These are phyloP conservation scores for Flaveria linearis DNA, from an alignment of 129 eudicot species.

Conservation along the genomic window DNA sequence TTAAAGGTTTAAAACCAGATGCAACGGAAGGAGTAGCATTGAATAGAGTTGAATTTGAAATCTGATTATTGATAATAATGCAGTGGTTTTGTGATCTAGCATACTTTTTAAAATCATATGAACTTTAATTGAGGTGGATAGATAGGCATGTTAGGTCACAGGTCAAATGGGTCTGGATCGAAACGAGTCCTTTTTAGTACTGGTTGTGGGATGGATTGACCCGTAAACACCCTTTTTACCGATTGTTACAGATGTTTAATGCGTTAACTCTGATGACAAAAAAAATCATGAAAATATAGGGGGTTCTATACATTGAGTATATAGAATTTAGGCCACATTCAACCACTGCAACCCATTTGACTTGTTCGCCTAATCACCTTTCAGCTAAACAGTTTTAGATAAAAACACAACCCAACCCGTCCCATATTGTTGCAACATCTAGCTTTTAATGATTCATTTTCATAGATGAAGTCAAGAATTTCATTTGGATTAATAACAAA, in stretches of 20 bases:
- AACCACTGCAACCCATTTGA: not conserved
- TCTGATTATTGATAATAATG: slow-evolving; percentile 1
- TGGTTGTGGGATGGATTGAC: not conserved
- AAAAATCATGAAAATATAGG: not conserved
- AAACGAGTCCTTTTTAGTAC: not conserved
- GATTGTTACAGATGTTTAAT: not conserved
- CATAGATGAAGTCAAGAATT: not conserved
- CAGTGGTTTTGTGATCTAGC: not conserved
- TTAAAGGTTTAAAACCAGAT: slow-evolving; percentile 6
- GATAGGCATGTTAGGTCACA: not conserved
- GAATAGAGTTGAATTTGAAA: not conserved
- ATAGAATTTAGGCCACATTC: not conserved
- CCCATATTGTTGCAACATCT: not conserved
- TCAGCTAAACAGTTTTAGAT: not conserved
- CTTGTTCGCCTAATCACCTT: not conserved
- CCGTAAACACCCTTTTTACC: not conserved
- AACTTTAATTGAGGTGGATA: not conserved
- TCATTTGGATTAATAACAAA: not conserved
- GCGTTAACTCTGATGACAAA: not conserved
- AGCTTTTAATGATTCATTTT: slow-evolving; percentile 13
- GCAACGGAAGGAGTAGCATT: slow-evolving; percentile 1
- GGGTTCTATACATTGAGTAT: not conserved
- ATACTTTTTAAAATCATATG: slow-evolving; percentile 7
- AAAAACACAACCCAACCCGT: not conserved
- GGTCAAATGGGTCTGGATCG: not conserved